Evolutionary conservation across 2,329 filamentous ascomycete genomes (phyloP).

Genomic region (Tolypocladium tropicale): DNA sequence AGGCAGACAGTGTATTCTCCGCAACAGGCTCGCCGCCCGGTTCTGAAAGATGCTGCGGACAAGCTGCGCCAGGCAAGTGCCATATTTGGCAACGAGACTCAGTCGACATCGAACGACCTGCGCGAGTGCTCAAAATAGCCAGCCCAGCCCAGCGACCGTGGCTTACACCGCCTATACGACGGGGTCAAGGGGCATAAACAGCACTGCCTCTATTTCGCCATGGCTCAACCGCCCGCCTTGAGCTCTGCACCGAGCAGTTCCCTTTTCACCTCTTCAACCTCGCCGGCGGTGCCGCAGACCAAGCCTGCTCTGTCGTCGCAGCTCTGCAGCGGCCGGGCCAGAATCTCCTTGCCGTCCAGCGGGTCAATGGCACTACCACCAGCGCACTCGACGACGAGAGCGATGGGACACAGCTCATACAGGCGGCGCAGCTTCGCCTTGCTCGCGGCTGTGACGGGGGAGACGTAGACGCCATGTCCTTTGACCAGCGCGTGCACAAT

Average conservation of each 20-base stretch:
- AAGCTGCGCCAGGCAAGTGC: background rate
- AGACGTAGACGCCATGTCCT: constrained; percentile 51
- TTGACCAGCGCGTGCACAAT: constrained; percentile 49
- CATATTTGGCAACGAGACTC: background rate
- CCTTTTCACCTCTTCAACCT: constrained; percentile 28
- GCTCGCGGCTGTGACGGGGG: constrained; percentile 40
- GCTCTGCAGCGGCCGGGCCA: constrained; percentile 25
- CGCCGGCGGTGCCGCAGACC: constrained; percentile 38
- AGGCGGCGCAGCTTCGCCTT: constrained; percentile 47
- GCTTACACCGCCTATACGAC: background rate
- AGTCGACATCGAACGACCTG: background rate
- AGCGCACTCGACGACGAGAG: constrained; percentile 48
- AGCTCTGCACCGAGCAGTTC: background rate
- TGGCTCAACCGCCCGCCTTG: background rate
- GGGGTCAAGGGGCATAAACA: background rate
- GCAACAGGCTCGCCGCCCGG: too few relatives aligned
- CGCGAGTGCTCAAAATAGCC: background rate
- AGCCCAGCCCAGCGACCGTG: background rate
- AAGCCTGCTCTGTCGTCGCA: constrained; percentile 41
- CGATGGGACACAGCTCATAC: constrained; percentile 51
- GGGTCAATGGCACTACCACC: constrained; percentile 47
- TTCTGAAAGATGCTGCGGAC: background rate
- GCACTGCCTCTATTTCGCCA: background rate
- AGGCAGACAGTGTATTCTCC: too few relatives aligned
- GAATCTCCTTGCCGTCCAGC: constrained; percentile 25